Percentiles rank a stretch among this genome's conserved stretches.
Evolutionary conservation across 2,329 filamentous ascomycete genomes (phyloP).

Genomic region (Neurospora crassa): DNA sequence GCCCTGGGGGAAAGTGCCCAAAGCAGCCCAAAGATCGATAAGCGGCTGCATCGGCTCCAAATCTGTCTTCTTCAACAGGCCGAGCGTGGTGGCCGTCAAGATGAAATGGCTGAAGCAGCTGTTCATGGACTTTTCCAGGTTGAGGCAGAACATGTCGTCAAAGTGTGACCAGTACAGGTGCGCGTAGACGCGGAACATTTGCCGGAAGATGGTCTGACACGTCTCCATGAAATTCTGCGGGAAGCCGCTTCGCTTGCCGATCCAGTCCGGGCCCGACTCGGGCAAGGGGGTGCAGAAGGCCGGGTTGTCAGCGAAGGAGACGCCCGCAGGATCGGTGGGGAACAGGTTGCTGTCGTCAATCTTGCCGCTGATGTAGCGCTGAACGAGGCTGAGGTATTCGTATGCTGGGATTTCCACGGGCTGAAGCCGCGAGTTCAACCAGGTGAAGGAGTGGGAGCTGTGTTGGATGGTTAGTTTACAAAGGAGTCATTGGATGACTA

Average conservation of each 20-base stretch:
- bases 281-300: slow-evolving; percentile 40
- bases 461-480: neutral
- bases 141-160: slow-evolving; percentile 60
- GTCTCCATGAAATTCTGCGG: slow-evolving; percentile 68
- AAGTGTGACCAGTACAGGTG: slow-evolving; percentile 86
- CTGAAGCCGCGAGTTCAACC: slow-evolving; percentile 67
- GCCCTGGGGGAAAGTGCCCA: slow-evolving; percentile 62
- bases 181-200: slow-evolving; percentile 86
- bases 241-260: slow-evolving; percentile 74
- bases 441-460: slow-evolving; percentile 70
- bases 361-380: slow-evolving; percentile 80
- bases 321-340: slow-evolving; percentile 58
- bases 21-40: slow-evolving; percentile 69
- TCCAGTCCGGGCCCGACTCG: slow-evolving; percentile 47
- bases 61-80: slow-evolving; percentile 65
- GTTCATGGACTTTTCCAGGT: slow-evolving; percentile 58
- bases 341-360: slow-evolving; percentile 70
- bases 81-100: slow-evolving; percentile 56
- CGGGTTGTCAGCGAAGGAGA: slow-evolving; percentile 44
- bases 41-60: slow-evolving; percentile 76
- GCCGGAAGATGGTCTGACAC: slow-evolving; percentile 73
- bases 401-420: slow-evolving; percentile 72
- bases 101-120: slow-evolving; percentile 66
- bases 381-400: slow-evolving; percentile 75
- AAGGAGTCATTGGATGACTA: slow-evolving; percentile 1